phyloP scores from a whole-genome alignment of 805 yeast genomes.

The Candida verbasci region DNA sequence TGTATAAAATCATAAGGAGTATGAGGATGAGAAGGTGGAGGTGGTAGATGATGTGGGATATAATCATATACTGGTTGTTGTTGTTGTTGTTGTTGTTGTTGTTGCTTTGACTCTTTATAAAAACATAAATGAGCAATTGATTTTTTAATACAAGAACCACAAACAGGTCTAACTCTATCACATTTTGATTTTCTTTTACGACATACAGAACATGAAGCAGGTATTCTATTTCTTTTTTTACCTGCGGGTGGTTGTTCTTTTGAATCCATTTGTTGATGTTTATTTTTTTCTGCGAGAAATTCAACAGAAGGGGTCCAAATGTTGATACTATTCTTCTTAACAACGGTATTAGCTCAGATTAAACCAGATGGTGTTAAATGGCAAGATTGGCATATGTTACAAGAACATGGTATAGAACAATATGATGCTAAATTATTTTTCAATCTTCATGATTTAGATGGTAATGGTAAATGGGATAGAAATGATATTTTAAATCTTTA shows the following conservation, averaged over 20 bases:
- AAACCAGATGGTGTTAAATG: conserved; percentile 55
- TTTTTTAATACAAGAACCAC: conserved; percentile 40
- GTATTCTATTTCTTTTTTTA: conserved; percentile 36
- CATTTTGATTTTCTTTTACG: conserved; percentile 40
- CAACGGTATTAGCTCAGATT: conserved; percentile 10
- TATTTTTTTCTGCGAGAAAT: too few species aligned
- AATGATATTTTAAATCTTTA: conserved; percentile 74
- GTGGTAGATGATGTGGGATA: conserved; percentile 4
- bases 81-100: conserved; percentile 3
- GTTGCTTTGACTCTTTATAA: conserved; percentile 20
- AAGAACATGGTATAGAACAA: conserved; percentile 75
- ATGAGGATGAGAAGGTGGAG: conserved; percentile 5
- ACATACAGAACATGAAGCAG: conserved; percentile 42
- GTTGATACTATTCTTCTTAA: too few species aligned
- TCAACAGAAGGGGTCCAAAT: too few species aligned
- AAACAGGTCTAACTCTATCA: conserved; percentile 38
- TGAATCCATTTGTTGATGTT: neutral
- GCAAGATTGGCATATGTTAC: conserved; percentile 89
- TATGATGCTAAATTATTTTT: conserved; percentile 77
- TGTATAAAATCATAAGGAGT: conserved; percentile 4
- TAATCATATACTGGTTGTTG: neutral
- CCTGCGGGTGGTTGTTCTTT: conserved; percentile 9
- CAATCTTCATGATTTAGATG: conserved; percentile 68
- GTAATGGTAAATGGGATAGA: conserved; percentile 51
- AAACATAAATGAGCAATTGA: conserved; percentile 40